Evolutionary conservation across 108 stramenopile species (phyloP).

Genomic region (Seminavis robusta): DNA sequence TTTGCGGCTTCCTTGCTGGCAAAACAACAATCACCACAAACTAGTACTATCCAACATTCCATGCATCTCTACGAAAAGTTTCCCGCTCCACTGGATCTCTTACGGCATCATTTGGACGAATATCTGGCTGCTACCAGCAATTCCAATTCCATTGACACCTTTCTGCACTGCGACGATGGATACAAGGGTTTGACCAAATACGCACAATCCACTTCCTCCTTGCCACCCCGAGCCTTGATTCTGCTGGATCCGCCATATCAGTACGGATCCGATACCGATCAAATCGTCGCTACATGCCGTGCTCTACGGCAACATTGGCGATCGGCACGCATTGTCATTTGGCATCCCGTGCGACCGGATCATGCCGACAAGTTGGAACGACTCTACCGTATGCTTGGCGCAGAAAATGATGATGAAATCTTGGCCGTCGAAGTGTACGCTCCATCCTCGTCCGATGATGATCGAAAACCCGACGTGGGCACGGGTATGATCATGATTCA

Average conservation of each 20-base stretch:
- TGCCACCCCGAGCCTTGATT: slow-evolving; percentile 4
- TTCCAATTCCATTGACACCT: neutral
- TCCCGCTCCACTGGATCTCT: neutral
- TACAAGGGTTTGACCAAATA: slow-evolving; percentile 5
- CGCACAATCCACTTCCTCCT: neutral
- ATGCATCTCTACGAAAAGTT: slow-evolving; percentile 3
- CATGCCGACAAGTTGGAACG: neutral
- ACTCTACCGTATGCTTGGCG: neutral
- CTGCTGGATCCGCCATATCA: slow-evolving; percentile 13
- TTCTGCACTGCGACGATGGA: neutral
- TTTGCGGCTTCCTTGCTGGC: neutral
- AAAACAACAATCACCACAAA: neutral
- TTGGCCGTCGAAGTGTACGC: neutral
- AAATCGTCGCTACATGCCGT: neutral
- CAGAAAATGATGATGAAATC: neutral
- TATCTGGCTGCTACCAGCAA: neutral
- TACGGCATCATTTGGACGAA: neutral
- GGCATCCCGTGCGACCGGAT: slow-evolving; percentile 1
- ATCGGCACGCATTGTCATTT: slow-evolving; percentile 8
- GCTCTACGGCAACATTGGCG: neutral
- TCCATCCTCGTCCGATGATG: no score
- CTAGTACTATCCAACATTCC: no score
- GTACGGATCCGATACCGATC: slow-evolving; percentile 9
- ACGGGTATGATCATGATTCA: neutral
- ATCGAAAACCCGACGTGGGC: no score